Evolutionary conservation across 495 filamentous ascomycete species (phyloP), one percentile per base, ranked within the genome.

Genomic region (Penicillium atrosanguineum): DNA sequence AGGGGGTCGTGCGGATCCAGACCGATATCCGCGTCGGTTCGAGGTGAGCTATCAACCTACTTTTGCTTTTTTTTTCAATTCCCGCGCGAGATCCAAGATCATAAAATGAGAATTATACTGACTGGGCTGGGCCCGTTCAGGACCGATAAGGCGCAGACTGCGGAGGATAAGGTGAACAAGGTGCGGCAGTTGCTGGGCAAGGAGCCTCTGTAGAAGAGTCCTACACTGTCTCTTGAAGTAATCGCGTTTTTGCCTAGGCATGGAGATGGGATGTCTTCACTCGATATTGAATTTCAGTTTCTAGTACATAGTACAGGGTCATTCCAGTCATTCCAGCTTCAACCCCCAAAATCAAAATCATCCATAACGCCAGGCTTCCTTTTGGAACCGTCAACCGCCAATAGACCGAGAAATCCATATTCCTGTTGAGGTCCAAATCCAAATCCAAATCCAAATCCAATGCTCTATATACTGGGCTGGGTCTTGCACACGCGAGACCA

Each of bases 11-110:
- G 48, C 71, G 94, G 21, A 86, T 97, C 26, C 94, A 98, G 74
- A 88, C 83, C 38, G 90, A 94, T 69, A 95, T 97, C 69, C 79
- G 93, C 3, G 83, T 88, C 43, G 94, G 94, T 6, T 87, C 88
- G 48, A 86, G 89, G 89, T 92, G 65, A 56, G 76, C 69, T 42
- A 43, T 23, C 37, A 42, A 8, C 48, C 44, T 21, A 46, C 44
- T 31, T 6, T 44, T 37, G 23, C 52, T 16, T 31, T 12, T 7
- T 12, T 7, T 31, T 6, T 1, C 3, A 8, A 31, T 14, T 12
- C 3, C 11, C 9, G 11, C 14, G 1, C 31, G 12, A 11, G 31
- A 14, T 34, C 11, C 31, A 4, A 1, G 11, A 34, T 34, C 31
- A 11, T 8, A 8, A 6, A 31, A 2, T 12, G 12, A 14, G n/a